Percentiles rank a stretch among this genome's conserved stretches.
Evolutionary conservation across 805 yeast species (phyloP).

Genomic region (Candida ponderosae): DNA sequence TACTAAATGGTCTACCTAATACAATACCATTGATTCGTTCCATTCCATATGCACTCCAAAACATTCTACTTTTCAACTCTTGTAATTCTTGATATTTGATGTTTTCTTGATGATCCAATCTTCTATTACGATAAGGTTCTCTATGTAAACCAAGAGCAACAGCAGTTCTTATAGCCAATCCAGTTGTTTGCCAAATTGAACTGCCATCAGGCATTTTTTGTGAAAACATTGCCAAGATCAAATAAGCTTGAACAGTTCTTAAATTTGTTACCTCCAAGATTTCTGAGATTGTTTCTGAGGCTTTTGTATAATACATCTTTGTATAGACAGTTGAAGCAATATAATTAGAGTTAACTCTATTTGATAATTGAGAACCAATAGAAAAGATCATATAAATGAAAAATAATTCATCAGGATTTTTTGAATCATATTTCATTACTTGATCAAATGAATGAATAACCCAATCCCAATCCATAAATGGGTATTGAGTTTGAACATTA

Average conservation of each 20-base stretch:
- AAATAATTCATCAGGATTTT: constrained; percentile 14
- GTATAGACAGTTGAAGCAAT: constrained; percentile 11
- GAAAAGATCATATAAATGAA: constrained; percentile 26
- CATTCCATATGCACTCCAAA: constrained; percentile 29
- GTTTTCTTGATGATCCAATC: background rate
- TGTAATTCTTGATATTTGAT: constrained; percentile 1
- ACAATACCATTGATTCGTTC: constrained; percentile 26
- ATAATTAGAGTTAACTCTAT: constrained; percentile 2
- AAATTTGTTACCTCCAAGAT: constrained; percentile 18
- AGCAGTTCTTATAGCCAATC: constrained; percentile 23
- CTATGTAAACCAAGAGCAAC: constrained; percentile 25
- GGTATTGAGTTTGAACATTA: constrained; percentile 28
- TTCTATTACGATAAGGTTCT: constrained; percentile 14
- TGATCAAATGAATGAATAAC: constrained; percentile 12
- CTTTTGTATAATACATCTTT: constrained; percentile 22
- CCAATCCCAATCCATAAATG: constrained; percentile 25
- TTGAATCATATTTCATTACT: constrained; percentile 12
- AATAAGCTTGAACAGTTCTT: constrained; percentile 25
- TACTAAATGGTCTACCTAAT: constrained; percentile 28
- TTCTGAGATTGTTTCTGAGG: constrained; percentile 18
- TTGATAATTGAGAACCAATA: constrained; percentile 20
- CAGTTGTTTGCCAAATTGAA: constrained; percentile 25
- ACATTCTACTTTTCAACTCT: constrained; percentile 21
- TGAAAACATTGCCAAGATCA: constrained; percentile 23
- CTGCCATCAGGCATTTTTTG: constrained; percentile 27